These are phyloP conservation scores for Dispira simplex DNA, from an alignment of 192 early-diverging fungal species.

Conservation along the genomic window DNA sequence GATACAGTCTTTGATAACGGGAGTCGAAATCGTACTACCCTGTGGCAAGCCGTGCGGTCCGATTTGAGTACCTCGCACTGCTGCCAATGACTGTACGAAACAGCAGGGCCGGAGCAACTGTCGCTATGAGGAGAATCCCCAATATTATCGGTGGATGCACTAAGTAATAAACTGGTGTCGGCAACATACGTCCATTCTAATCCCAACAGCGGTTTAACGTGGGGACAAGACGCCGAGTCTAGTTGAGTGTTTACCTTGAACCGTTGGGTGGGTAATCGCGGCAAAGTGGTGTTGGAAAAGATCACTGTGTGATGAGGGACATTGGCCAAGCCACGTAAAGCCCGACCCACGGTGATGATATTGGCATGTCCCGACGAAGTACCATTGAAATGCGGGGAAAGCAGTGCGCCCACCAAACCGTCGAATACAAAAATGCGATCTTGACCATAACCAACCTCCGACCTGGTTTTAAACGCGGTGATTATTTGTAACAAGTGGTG, in stretches of 20 bases:
- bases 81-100: not conserved
- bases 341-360: not conserved
- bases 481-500: too few species aligned
- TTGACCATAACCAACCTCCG: not conserved
- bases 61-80: not conserved
- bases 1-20: not conserved
- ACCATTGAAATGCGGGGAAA: not conserved
- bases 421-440: not conserved
- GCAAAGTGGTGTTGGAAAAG: not conserved
- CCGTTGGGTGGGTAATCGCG: not conserved
- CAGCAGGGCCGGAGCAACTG: not conserved
- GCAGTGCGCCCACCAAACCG: not conserved
- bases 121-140: not conserved
- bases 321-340: not conserved
- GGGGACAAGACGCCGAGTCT: not conserved
- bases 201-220: not conserved
- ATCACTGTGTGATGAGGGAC: not conserved
- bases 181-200: not conserved
- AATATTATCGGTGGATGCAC: not conserved
- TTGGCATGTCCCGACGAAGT: not conserved
- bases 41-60: not conserved
- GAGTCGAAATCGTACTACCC: not conserved
- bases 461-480: not conserved
- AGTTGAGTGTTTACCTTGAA: not conserved
- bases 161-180: not conserved